Evolutionary conservation across 208 protist species (phyloP).

Genomic region (Perkinsela sp.): DNA sequence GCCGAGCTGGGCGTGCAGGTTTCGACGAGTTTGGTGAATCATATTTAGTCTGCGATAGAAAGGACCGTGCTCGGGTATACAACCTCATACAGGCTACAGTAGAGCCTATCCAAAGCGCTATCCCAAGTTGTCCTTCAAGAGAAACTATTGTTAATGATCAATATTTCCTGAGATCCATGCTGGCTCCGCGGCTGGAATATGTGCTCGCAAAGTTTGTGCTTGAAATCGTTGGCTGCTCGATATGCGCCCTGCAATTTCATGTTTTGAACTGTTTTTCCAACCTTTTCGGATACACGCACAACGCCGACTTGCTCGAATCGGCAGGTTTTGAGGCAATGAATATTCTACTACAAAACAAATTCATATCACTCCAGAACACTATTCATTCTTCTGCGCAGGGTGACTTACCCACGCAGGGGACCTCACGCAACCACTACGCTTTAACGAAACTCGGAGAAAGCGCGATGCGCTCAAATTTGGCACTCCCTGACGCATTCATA

Average conservation of each 20-base stretch:
- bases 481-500: neutral
- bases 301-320: neutral
- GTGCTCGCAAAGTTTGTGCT: neutral
- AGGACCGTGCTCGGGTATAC: slow-evolving; percentile 3
- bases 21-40: slow-evolving; percentile 11
- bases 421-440: neutral
- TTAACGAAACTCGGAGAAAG: neutral
- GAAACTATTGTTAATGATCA: neutral
- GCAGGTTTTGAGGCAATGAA: neutral
- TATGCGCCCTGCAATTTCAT: neutral
- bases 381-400: neutral
- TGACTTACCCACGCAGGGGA: neutral
- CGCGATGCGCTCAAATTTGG: neutral
- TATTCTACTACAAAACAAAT: neutral
- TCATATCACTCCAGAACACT: neutral
- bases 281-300: neutral
- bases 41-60: slow-evolving; percentile 3
- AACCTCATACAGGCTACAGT: slow-evolving; percentile 3
- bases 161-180: neutral
- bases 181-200: neutral
- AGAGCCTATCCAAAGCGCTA: slow-evolving; percentile 2
- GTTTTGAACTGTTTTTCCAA: neutral
- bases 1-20: slow-evolving; percentile 15
- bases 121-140: neutral
- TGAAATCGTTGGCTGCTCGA: neutral